Evolutionary conservation across 169 alveolate genomes (phyloP), one percentile per base, ranked within the genome.

Genomic region (Cyclospora cayetanensis): DNA sequence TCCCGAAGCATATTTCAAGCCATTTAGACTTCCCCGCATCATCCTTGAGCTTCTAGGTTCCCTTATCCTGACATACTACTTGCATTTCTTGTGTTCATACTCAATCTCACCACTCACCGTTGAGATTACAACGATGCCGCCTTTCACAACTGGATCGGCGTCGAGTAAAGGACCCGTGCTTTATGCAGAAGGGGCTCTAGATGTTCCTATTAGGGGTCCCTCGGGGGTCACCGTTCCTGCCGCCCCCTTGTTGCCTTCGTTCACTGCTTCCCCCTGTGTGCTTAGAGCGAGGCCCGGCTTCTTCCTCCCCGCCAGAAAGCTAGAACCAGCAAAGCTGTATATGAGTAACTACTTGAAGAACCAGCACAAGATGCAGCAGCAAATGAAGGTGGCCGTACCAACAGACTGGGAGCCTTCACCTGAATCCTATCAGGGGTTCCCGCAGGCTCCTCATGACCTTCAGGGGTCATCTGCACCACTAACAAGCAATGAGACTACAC

Each of bases 261-360:
- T 76, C 35, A 9, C 86, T 27, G 86, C 86, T 35, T 76, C 86
- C 4, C 86, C 86, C 4, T 76, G n/a, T 43, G 86, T 76, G 20
- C 31, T 76, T 42, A 76, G 43, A 18, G 86, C 86, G 27, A 76
- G 66, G 42, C 86, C 86, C 5, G 86, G 86, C 27, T 76, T 76
- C 41, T 76, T 76, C 20, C 27, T 76, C 22, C 86, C 86, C 0
- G 86, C 86, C 12, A 42, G 43, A 11, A 76, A 43, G 31, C 65
- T 76, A 7, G n/a, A 46, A 4, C 86, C 86, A 11, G 86, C 86
- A 43, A 76, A 43, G 20, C 31, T 42, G 86, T 76, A 76, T 27
- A 76, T 76, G 86, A 34, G 43, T 39, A 65, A 39, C 66, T 76
- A 76, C 86, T 42, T 31, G 60, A 20, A 43, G 66, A 22, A 76